A percentile compares a stretch with the other conserved stretches of the same genome.
Conservation (phyloP, 805 yeast genomes). For the Kodamaea kakaduensis region DNA sequence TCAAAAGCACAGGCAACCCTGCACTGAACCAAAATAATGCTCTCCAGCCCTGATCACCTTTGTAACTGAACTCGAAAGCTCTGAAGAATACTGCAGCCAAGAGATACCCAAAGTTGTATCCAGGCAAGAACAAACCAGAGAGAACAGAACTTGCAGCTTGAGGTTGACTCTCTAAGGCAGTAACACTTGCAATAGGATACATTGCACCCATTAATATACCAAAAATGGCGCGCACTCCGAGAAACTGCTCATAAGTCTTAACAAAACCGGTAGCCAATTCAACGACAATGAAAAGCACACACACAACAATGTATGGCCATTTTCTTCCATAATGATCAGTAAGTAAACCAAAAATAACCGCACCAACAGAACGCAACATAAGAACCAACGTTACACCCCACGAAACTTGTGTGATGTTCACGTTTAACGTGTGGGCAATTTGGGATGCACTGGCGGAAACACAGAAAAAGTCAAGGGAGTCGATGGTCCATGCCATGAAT, state of each 20-base stretch:
- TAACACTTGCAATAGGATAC: conserved; percentile 20
- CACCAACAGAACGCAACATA: conserved; percentile 26
- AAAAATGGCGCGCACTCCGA: conserved; percentile 23
- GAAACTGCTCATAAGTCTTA: conserved; percentile 19
- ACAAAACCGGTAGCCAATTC: conserved; percentile 25
- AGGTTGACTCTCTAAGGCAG: conserved; percentile 22
- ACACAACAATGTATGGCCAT: conserved; percentile 20
- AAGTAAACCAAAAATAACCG: conserved; percentile 21
- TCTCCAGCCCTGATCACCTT: conserved; percentile 19
- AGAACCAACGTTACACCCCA: conserved; percentile 27
- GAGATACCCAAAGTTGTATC: conserved; percentile 24
- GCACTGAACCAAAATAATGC: conserved; percentile 26
- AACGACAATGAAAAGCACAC: conserved; percentile 18
- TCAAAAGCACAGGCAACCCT: conserved; percentile 21
- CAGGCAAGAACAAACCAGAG: conserved; percentile 24
- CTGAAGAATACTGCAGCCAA: conserved; percentile 22
- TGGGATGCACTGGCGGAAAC: conserved; percentile 19
- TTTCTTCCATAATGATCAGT: conserved; percentile 24
- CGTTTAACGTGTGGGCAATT: conserved; percentile 18
- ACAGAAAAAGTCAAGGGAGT: conserved; percentile 23
- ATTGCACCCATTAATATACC: conserved; percentile 26
- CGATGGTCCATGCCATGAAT: conserved; percentile 24
- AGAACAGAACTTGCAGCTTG: conserved; percentile 18
- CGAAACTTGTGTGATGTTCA: conserved; percentile 17
- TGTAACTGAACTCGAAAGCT: conserved; percentile 17